Conservation (phyloP, 495 filamentous ascomycete species). For the Penicillium odoratum region DNA sequence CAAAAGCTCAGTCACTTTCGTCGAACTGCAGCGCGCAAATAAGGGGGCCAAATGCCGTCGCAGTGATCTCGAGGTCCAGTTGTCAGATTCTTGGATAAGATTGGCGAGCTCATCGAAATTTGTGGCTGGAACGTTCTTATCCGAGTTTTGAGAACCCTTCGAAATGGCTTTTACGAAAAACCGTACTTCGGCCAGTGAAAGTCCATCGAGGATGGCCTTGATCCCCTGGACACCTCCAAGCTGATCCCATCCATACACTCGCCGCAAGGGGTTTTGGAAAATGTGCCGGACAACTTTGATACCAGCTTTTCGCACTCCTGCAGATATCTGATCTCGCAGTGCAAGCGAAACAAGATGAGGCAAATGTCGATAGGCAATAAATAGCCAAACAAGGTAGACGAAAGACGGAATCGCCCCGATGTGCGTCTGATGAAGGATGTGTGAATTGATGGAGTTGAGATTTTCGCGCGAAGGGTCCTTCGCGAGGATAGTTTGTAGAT, state of each 20-base stretch:
- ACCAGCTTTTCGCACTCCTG: background rate
- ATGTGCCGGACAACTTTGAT: background rate
- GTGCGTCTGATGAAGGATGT: background rate
- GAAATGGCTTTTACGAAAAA: background rate
- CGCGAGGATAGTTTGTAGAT: background rate
- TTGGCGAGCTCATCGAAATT: background rate
- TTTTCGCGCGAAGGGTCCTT: background rate
- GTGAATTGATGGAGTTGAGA: background rate
- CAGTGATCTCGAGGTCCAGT: background rate
- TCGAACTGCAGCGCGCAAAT: background rate
- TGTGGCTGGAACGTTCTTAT: background rate
- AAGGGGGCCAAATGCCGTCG: background rate
- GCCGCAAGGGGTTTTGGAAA: background rate
- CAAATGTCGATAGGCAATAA: background rate
- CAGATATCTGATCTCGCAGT: background rate
- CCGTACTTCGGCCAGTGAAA: background rate
- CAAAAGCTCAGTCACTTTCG: background rate
- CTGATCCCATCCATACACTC: background rate
- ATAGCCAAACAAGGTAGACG: background rate
- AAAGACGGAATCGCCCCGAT: background rate
- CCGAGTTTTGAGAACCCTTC: background rate
- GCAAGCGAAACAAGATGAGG: background rate
- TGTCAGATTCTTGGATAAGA: background rate
- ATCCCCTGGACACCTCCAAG: conserved; percentile 1
- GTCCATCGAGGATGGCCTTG: conserved; percentile 2